Evolutionary conservation across 1,139 yeast genomes (phyloP).

Genomic region (Kodamaea anthophila): DNA sequence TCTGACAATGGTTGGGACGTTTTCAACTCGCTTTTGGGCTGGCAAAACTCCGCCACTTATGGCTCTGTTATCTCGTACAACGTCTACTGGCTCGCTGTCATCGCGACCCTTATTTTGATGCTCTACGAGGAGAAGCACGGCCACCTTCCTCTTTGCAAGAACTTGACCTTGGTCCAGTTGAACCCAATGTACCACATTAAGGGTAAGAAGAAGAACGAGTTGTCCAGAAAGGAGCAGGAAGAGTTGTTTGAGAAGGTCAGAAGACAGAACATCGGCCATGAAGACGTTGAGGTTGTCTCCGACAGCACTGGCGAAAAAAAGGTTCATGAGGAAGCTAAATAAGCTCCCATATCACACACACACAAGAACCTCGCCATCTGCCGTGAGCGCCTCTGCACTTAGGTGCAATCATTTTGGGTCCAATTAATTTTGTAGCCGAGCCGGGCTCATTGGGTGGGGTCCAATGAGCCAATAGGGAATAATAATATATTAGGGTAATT

Average conservation of each 20-base stretch:
- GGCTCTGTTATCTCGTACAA: constrained; percentile 83
- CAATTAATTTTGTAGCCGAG: constrained; percentile 5
- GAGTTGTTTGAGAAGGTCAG: constrained; percentile 45
- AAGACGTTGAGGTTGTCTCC: constrained; percentile 4
- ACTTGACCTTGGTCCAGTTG: constrained; percentile 46
- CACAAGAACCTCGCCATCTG: no score
- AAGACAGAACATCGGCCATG: constrained; percentile 17
- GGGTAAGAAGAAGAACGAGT: constrained; percentile 57
- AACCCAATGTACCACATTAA: constrained; percentile 72
- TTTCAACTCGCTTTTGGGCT: constrained; percentile 78
- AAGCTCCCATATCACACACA: background rate
- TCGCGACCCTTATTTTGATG: constrained; percentile 52
- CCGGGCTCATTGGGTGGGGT: constrained; percentile 7
- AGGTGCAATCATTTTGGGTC: constrained; percentile 4
- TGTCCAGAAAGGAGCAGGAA: constrained; percentile 47
- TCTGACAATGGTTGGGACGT: constrained; percentile 90
- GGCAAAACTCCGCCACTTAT: constrained; percentile 90
- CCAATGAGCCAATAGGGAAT: constrained; percentile 4
- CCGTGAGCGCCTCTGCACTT: no score
- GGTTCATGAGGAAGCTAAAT: constrained; percentile 4
- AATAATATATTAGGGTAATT: background rate
- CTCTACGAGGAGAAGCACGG: constrained; percentile 64
- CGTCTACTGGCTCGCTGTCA: constrained; percentile 69
- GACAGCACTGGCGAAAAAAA: constrained; percentile 6
- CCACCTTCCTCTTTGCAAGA: constrained; percentile 55